Conservation (phyloP, 257 asterid species). For the Perilla frutescens region DNA sequence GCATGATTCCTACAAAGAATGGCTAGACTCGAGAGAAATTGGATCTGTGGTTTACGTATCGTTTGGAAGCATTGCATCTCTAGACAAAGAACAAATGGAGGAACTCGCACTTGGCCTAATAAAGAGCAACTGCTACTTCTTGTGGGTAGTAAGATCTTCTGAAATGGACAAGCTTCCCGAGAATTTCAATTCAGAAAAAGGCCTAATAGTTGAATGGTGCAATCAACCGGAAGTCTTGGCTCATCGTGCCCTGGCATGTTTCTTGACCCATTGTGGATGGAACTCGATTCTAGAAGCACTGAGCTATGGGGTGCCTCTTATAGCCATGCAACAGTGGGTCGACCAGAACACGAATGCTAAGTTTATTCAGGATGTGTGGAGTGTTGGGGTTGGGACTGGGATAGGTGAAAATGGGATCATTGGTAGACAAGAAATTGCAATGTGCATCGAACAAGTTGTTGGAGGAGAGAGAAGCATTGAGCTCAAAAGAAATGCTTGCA, state of each 20-base stretch:
- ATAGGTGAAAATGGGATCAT: conserved; percentile 26
- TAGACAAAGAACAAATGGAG: conserved; percentile 43
- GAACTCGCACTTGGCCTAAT: conserved; percentile 45
- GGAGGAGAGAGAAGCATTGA: conserved; percentile 22
- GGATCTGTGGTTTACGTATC: conserved; percentile 42
- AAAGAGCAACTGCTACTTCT: conserved; percentile 28
- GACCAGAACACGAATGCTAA: conserved; percentile 46
- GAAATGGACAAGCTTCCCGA: conserved; percentile 47
- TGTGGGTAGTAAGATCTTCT: conserved; percentile 51
- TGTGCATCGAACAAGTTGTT: conserved; percentile 29
- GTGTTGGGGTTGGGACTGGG: conserved; percentile 39
- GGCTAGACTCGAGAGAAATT: conserved; percentile 38
- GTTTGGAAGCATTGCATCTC: conserved; percentile 41
- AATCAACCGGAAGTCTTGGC: conserved; percentile 50
- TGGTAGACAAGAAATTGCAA: conserved; percentile 43
- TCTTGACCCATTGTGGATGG: conserved; percentile 58
- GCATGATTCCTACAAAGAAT: conserved; percentile 29
- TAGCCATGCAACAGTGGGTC: conserved; percentile 42
- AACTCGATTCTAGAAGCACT: conserved; percentile 46
- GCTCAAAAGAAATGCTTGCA: too few relatives aligned
- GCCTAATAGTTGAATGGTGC: conserved; percentile 51
- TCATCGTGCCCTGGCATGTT: conserved; percentile 44
- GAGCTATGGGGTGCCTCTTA: conserved; percentile 44
- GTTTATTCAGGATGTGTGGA: conserved; percentile 49
- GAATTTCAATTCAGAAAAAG: conserved; percentile 35